A percentile compares a stretch with the other conserved stretches of the same genome.
phyloP scores from a whole-genome alignment of 2,329 filamentous ascomycete species.

The Penicillium fuscoglaucum region DNA sequence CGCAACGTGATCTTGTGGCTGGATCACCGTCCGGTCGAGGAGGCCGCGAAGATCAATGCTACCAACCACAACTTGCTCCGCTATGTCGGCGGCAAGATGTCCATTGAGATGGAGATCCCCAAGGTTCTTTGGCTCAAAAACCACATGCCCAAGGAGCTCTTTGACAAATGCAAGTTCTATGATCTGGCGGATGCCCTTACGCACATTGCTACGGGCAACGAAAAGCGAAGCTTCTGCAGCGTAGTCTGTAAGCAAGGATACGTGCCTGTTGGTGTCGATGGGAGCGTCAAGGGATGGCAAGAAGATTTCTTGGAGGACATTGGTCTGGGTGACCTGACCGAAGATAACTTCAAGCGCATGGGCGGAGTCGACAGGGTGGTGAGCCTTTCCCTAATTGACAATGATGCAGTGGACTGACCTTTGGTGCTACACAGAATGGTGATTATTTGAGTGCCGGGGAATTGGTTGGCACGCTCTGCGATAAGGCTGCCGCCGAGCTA shows the following conservation, averaged over 20 bases:
- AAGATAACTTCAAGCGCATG: slow-evolving; percentile 89
- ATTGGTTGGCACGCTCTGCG: slow-evolving; percentile 78
- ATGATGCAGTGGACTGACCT: slow-evolving; percentile 14
- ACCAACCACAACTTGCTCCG: slow-evolving; percentile 89
- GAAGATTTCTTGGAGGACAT: slow-evolving; percentile 88
- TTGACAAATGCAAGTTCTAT: slow-evolving; percentile 94
- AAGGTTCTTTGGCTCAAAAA: slow-evolving; percentile 99
- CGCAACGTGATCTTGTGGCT: slow-evolving; percentile 97
- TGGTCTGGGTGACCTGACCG: slow-evolving; percentile 77
- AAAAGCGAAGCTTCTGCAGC: slow-evolving; percentile 91
- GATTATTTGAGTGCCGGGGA: slow-evolving; percentile 90
- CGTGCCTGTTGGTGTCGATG: slow-evolving; percentile 94
- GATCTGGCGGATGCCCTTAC: slow-evolving; percentile 91
- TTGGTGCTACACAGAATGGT: slow-evolving; percentile 66
- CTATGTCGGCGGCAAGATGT: slow-evolving; percentile 98
- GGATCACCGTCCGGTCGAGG: slow-evolving; percentile 86
- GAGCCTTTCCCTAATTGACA: slow-evolving; percentile 52
- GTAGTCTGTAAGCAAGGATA: slow-evolving; percentile 97
- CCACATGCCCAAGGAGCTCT: slow-evolving; percentile 89
- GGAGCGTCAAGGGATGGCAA: slow-evolving; percentile 97
- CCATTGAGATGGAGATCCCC: slow-evolving; percentile 98
- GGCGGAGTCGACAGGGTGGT: slow-evolving; percentile 94
- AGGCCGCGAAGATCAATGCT: slow-evolving; percentile 90
- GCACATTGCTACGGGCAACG: slow-evolving; percentile 87
- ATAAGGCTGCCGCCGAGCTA: slow-evolving; percentile 78